Evolutionary conservation across 495 filamentous ascomycete species (phyloP).

Genomic region (Xylaria flabelliformis): DNA sequence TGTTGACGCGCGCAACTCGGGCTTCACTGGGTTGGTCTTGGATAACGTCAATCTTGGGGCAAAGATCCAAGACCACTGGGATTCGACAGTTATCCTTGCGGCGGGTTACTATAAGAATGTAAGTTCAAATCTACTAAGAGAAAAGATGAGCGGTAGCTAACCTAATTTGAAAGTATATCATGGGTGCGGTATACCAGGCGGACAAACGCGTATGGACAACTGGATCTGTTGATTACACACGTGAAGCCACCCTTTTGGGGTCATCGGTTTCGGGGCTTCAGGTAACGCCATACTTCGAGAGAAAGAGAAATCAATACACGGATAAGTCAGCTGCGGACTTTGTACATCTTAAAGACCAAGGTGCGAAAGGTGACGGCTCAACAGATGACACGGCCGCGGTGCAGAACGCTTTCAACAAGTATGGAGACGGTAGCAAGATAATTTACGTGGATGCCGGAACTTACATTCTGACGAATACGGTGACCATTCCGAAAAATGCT

Average conservation of each 20-base stretch:
- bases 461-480: slow-evolving; percentile 49
- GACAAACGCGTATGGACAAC: not conserved
- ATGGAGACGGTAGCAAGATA: slow-evolving; percentile 51
- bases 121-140: not conserved
- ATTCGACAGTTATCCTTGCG: slow-evolving; percentile 10
- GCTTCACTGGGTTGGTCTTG: slow-evolving; percentile 59
- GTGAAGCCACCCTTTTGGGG: slow-evolving; percentile 14
- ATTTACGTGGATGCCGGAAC: slow-evolving; percentile 69
- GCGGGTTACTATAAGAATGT: slow-evolving; percentile 18
- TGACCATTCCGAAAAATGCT: slow-evolving; percentile 60
- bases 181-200: slow-evolving; percentile 12
- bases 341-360: slow-evolving; percentile 35
- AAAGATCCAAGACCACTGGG: slow-evolving; percentile 30
- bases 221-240: slow-evolving; percentile 13
- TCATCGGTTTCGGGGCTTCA: slow-evolving; percentile 11
- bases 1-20: slow-evolving; percentile 19
- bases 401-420: slow-evolving; percentile 26
- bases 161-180: not conserved
- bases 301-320: slow-evolving; percentile 72
- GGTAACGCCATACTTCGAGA: slow-evolving; percentile 59
- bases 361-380: slow-evolving; percentile 40
- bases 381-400: slow-evolving; percentile 44
- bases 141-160: not conserved
- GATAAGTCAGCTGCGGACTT: slow-evolving; percentile 48
- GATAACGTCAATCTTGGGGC: slow-evolving; percentile 66